phyloP scores from a whole-genome alignment of 805 yeast species.

The Naumovozyma baii region DNA sequence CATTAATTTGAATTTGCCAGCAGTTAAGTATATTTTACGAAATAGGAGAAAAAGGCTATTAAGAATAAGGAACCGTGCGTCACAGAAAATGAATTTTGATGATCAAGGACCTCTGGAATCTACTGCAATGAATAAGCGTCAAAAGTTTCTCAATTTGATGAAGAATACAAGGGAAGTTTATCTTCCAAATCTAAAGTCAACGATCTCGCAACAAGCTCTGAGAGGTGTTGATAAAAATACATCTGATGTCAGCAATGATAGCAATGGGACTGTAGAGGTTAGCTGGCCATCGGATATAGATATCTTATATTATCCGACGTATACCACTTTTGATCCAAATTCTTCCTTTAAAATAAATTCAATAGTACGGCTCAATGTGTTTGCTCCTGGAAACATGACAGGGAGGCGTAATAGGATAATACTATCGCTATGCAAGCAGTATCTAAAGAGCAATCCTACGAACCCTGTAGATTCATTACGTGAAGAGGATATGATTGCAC shows the following conservation, averaged over 20 bases:
- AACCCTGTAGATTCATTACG: background rate
- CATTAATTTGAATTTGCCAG: too few species aligned
- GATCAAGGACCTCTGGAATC: background rate
- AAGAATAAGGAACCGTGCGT: background rate
- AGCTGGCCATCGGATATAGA: constrained; percentile 52
- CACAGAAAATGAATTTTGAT: background rate
- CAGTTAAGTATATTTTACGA: background rate
- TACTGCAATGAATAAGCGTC: constrained; percentile 30
- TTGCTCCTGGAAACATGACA: constrained; percentile 53
- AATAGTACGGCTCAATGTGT: constrained; percentile 60
- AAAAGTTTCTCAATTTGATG: constrained; percentile 41
- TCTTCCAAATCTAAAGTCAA: constrained; percentile 42
- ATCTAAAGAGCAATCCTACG: constrained; percentile 10
- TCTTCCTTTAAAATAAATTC: constrained; percentile 4
- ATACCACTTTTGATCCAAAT: constrained; percentile 29
- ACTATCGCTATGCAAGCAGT: constrained; percentile 57
- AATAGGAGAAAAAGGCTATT: background rate
- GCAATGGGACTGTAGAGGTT: constrained; percentile 20
- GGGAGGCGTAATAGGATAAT: constrained; percentile 63
- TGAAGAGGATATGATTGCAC: background rate
- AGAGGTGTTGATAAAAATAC: background rate
- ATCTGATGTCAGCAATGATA: constrained; percentile 2
- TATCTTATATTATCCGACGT: constrained; percentile 53
- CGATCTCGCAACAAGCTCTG: constrained; percentile 39
- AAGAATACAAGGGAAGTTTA: constrained; percentile 48